Percentiles rank a stretch among this genome's conserved stretches.
Evolutionary conservation across 2,329 filamentous ascomycete species (phyloP).

Genomic region (Ascochyta viciae-villosae): DNA sequence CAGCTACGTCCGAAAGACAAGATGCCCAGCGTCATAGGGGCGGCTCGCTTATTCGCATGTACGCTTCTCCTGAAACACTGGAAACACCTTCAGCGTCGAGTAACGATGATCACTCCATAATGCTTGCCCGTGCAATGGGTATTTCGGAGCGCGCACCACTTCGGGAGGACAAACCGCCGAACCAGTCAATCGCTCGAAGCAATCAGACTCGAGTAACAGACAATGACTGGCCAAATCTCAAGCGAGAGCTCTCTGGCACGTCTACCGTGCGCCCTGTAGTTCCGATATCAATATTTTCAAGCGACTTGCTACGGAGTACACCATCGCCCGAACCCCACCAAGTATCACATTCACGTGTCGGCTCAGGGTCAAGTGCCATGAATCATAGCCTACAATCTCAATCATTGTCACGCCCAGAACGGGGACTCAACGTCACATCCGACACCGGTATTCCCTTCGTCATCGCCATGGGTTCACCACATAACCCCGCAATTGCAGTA

Average conservation of each 20-base stretch:
- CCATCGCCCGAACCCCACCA: conserved; percentile 1
- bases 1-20: neutral
- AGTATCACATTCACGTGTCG: conserved; percentile 18
- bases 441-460: conserved; percentile 36
- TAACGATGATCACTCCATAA: neutral
- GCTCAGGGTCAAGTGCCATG: conserved; percentile 20
- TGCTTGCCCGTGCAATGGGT: too few relatives aligned
- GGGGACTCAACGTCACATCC: conserved; percentile 29
- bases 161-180: neutral
- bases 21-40: neutral
- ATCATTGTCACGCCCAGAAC: conserved; percentile 18
- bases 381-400: conserved; percentile 10
- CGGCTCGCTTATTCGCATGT: neutral
- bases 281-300: conserved; percentile 8
- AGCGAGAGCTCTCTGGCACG: neutral
- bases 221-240: neutral
- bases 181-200: neutral
- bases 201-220: too few relatives aligned
- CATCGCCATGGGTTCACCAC: conserved; percentile 40
- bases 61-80: too few relatives aligned
- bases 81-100: neutral
- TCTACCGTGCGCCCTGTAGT: conserved; percentile 9
- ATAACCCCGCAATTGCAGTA: conserved; percentile 37
- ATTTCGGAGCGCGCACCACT: too few relatives aligned
- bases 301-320: neutral